Conservation (phyloP, 352 stramenopile genomes). For the Saprolegnia parasitica region DNA sequence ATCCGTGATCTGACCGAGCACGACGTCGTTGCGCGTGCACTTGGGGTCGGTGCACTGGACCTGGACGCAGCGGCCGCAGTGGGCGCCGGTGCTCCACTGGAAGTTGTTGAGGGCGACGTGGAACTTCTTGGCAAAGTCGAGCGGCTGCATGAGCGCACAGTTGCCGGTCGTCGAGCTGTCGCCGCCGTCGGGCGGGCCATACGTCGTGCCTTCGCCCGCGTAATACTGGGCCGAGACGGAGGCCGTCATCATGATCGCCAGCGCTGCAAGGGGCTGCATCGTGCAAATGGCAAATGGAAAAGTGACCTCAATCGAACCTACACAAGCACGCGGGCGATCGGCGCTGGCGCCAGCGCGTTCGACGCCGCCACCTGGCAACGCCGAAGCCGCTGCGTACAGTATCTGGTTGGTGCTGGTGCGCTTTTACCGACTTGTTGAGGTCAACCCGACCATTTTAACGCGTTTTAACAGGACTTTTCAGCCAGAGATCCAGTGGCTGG, state of each 20-base stretch:
- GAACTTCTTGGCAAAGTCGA: conserved; percentile 19
- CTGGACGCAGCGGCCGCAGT: conserved; percentile 36
- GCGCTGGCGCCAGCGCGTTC: conserved; percentile 7
- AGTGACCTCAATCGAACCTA: conserved; percentile 3
- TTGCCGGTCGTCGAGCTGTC: background rate
- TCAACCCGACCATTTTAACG: background rate
- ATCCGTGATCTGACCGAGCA: conserved; percentile 37
- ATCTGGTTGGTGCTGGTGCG: background rate
- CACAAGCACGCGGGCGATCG: background rate
- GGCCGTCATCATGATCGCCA: background rate
- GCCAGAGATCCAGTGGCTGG: background rate
- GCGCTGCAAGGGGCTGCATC: background rate
- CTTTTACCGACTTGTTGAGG: background rate
- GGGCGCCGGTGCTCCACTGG: conserved; percentile 45
- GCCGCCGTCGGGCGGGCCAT: conserved; percentile 21
- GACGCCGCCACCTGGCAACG: background rate
- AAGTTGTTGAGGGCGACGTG: conserved; percentile 47
- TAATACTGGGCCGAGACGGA: background rate
- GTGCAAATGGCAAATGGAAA: background rate
- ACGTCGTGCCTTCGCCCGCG: conserved; percentile 26
- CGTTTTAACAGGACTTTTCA: background rate
- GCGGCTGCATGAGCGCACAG: conserved; percentile 24
- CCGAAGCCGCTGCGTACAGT: background rate
- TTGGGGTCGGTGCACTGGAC: conserved; percentile 31
- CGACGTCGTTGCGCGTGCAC: conserved; percentile 4